Conservation (phyloP, 192 early-diverging fungal species). For the Allomyces macrogynus region DNA sequence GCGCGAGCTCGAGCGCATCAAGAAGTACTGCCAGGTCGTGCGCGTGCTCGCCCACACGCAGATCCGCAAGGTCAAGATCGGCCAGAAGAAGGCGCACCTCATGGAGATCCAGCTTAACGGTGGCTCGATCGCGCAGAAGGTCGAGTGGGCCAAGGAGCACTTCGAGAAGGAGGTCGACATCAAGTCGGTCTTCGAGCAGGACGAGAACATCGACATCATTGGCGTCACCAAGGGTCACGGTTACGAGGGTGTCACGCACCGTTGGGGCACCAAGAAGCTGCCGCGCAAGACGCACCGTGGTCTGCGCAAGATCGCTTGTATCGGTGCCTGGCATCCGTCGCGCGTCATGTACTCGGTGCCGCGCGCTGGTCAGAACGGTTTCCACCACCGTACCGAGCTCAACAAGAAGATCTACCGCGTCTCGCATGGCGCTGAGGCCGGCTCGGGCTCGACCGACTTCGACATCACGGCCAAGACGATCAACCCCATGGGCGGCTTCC, state of each 20-base stretch:
- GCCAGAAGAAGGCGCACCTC: slow-evolving; percentile 98
- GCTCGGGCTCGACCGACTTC: slow-evolving; percentile 82
- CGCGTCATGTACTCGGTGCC: slow-evolving; percentile 98
- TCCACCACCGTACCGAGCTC: slow-evolving; percentile 99
- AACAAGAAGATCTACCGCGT: slow-evolving; percentile 99
- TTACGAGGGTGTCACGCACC: slow-evolving; percentile 95
- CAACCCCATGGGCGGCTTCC: slow-evolving; percentile 98
- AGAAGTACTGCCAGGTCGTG: slow-evolving; percentile 97
- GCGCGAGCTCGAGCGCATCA: slow-evolving; percentile 90
- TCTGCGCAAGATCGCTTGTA: slow-evolving; percentile 99
- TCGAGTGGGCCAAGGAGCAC: slow-evolving; percentile 89
- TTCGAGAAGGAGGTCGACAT: slow-evolving; percentile 92
- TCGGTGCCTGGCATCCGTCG: slow-evolving; percentile 94
- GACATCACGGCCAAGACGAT: slow-evolving; percentile 89
- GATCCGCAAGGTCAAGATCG: slow-evolving; percentile 78
- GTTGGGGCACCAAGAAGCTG: slow-evolving; percentile 99
- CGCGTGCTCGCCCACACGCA: slow-evolving; percentile 98
- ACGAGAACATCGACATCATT: slow-evolving; percentile 98
- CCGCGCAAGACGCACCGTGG: slow-evolving; percentile 99
- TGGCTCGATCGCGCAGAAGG: slow-evolving; percentile 87
- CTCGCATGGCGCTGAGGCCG: slow-evolving; percentile 62
- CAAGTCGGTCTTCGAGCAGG: slow-evolving; percentile 81
- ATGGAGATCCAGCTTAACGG: slow-evolving; percentile 99
- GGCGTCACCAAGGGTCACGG: slow-evolving; percentile 99
- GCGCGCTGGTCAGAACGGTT: slow-evolving; percentile 99